Percentiles rank a stretch among this genome's conserved stretches.
These are phyloP conservation scores for Puya raimondii DNA, from an alignment of 176 grass and related monocot genomes.

Conservation along the genomic window DNA sequence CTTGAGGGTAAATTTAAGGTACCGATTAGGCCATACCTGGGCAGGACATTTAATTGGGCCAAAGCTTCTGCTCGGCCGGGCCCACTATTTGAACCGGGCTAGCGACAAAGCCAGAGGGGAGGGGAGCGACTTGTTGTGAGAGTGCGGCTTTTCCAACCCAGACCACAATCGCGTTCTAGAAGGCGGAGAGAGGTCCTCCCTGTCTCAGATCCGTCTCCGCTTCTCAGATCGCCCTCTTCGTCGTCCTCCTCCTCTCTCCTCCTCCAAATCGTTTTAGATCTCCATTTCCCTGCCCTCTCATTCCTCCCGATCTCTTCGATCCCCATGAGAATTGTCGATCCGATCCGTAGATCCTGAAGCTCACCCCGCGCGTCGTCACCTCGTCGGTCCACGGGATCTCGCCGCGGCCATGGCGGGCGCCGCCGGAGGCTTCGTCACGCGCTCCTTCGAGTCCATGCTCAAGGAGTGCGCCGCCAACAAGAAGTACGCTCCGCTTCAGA, in stretches of 20 bases:
- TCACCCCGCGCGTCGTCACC: neutral
- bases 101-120: neutral
- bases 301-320: neutral
- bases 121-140: no score
- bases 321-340: neutral
- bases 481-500: conserved; percentile 75
- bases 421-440: conserved; percentile 84
- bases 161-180: neutral
- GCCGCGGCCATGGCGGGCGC: conserved; percentile 73
- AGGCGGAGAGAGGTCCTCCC: neutral
- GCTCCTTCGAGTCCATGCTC: conserved; percentile 96
- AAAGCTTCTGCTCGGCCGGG: conserved; percentile 20
- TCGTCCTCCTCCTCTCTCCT: neutral
- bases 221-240: neutral
- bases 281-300: neutral
- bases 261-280: neutral
- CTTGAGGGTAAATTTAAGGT: no score
- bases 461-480: conserved; percentile 94
- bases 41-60: conserved; percentile 9
- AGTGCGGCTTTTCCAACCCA: neutral
- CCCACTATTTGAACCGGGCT: no score
- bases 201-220: neutral
- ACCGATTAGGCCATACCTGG: neutral
- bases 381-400: neutral
- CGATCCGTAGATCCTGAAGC: neutral